phyloP scores from a whole-genome alignment of 1,284 basidiomycete genomes.

The Vanrija pseudolonga region DNA sequence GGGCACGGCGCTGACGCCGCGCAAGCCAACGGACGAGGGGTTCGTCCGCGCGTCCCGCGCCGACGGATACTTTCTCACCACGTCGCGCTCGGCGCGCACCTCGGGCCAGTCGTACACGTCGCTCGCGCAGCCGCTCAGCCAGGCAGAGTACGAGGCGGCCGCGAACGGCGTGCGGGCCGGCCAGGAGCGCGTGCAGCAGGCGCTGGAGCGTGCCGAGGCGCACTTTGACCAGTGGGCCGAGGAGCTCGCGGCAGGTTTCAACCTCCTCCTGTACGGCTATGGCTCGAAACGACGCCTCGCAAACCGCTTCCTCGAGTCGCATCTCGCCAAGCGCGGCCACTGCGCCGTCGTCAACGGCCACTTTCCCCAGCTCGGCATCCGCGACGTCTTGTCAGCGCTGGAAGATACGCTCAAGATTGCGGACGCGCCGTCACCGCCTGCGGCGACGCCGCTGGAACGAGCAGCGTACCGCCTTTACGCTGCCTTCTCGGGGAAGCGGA shows the following conservation, averaged over 20 bases:
- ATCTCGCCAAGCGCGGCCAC: slow-evolving; percentile 60
- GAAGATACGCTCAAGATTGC: slow-evolving; percentile 48
- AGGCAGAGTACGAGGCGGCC: slow-evolving; percentile 39
- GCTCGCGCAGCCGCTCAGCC: slow-evolving; percentile 58
- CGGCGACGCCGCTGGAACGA: slow-evolving; percentile 54
- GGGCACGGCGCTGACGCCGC: slow-evolving; percentile 12
- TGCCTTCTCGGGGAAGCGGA: slow-evolving; percentile 54
- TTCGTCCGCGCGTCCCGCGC: slow-evolving; percentile 54
- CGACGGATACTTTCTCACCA: slow-evolving; percentile 71
- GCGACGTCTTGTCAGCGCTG: slow-evolving; percentile 66
- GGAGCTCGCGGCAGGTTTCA: slow-evolving; percentile 77
- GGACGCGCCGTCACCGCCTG: slow-evolving; percentile 43
- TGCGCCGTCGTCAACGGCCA: slow-evolving; percentile 77
- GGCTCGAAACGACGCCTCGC: slow-evolving; percentile 75
- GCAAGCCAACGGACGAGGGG: slow-evolving; percentile 24
- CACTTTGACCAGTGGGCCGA: slow-evolving; percentile 55
- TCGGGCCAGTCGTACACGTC: slow-evolving; percentile 72
- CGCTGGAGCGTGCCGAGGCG: slow-evolving; percentile 10
- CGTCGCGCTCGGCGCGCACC: slow-evolving; percentile 62
- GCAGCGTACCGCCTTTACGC: slow-evolving; percentile 63
- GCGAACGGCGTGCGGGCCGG: slow-evolving; percentile 1
- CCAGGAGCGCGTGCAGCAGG: slow-evolving; percentile 26
- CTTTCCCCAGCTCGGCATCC: slow-evolving; percentile 64
- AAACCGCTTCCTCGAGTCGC: slow-evolving; percentile 64
- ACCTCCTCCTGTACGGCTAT: slow-evolving; percentile 76